These are phyloP conservation scores for Bryopsis sp. DNA, from an alignment of 139 green algal species.

Conservation along the genomic window DNA sequence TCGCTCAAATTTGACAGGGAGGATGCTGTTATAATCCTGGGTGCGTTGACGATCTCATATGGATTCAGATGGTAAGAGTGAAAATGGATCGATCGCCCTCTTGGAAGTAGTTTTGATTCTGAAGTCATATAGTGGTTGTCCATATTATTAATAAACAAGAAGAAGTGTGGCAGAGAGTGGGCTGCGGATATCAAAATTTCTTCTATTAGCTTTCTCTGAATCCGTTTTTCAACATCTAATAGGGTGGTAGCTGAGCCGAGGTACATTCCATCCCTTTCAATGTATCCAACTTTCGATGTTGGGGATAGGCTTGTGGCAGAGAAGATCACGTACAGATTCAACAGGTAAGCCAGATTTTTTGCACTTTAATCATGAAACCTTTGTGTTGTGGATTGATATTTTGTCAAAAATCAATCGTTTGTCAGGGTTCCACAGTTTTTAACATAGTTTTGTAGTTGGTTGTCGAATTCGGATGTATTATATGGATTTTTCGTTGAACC, in stretches of 20 bases:
- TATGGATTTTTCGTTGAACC: no score
- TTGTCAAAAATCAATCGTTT: no score
- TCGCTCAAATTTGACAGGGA: constrained; percentile 63
- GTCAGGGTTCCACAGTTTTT: no score
- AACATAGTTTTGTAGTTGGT: no score
- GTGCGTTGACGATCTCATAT: constrained; percentile 80
- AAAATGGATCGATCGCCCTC: not conserved
- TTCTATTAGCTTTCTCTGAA: not conserved
- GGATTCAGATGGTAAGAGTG: constrained; percentile 53
- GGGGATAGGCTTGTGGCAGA: constrained; percentile 93
- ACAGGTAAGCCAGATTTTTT: constrained; percentile 3
- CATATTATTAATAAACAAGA: not conserved
- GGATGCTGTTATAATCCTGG: constrained; percentile 74
- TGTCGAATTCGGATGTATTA: no score
- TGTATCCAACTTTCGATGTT: constrained; percentile 95
- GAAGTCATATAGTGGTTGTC: not conserved
- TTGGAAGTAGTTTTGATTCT: constrained; percentile 7
- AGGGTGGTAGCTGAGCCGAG: constrained; percentile 90
- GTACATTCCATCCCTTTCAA: constrained; percentile 97
- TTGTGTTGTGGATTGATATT: no score
- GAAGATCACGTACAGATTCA: constrained; percentile 92
- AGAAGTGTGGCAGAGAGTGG: not conserved
- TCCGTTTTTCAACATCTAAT: no score
- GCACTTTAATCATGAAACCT: not conserved
- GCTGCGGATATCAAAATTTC: not conserved